These are phyloP conservation scores for Ananas comosus DNA, from an alignment of 176 grass and related monocot species.

Conservation along the genomic window DNA sequence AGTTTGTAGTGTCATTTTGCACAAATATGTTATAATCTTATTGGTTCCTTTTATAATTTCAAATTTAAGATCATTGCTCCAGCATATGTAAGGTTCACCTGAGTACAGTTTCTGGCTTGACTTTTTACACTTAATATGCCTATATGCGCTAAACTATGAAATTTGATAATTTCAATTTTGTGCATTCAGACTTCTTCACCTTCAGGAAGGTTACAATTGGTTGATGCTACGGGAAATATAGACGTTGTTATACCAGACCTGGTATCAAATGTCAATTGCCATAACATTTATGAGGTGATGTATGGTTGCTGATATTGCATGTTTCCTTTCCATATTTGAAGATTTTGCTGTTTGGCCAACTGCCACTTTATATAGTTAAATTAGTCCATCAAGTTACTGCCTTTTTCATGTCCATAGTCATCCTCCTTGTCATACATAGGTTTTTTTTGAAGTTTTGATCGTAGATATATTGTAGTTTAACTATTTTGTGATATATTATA, in stretches of 20 bases:
- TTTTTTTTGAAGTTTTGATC: background rate
- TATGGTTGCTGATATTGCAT: background rate
- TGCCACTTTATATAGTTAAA: conserved; percentile 3
- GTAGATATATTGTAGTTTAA: no score
- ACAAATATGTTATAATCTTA: no score
- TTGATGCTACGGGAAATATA: conserved; percentile 72
- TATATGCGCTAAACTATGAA: background rate
- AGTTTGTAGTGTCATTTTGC: no score
- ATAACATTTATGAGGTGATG: conserved; percentile 70
- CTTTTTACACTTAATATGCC: conserved; percentile 7
- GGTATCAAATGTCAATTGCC: conserved; percentile 26
- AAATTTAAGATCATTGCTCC: no score
- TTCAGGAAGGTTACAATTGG: conserved; percentile 63
- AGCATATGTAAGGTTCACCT: background rate
- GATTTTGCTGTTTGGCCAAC: conserved; percentile 2
- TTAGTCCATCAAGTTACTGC: no score
- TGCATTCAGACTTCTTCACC: conserved; percentile 50
- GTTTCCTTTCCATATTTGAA: conserved; percentile 2
- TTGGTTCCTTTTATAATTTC: no score
- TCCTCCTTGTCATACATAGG: no score
- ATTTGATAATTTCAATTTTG: conserved; percentile 16
- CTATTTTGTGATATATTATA: no score
- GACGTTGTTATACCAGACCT: conserved; percentile 74
- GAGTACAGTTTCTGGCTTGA: background rate
- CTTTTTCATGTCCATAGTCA: no score